phyloP scores from a whole-genome alignment of 2,329 filamentous ascomycete species.

The Sphaerulina vaccinii region DNA sequence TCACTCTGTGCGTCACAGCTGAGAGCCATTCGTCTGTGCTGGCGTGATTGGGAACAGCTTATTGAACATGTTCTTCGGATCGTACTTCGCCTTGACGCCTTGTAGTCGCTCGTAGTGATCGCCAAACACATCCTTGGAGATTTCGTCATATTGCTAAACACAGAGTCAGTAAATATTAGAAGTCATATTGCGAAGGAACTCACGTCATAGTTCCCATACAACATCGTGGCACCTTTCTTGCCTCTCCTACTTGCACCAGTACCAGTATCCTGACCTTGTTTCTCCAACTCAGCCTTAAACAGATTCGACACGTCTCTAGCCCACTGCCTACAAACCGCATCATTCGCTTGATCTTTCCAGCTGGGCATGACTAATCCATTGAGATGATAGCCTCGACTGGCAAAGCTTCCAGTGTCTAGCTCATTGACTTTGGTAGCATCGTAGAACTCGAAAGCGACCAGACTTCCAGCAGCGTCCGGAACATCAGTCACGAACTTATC shows the following conservation, averaged over 20 bases:
- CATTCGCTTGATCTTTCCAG: conserved; percentile 33
- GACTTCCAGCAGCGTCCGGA: conserved; percentile 22
- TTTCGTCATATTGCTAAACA: conserved; percentile 32
- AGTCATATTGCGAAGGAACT: conserved; percentile 8
- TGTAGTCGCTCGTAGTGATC: conserved; percentile 44
- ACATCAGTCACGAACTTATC: conserved; percentile 23
- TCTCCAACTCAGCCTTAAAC: conserved; percentile 31
- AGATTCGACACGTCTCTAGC: conserved; percentile 29
- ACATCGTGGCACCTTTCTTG: conserved; percentile 30
- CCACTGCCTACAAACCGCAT: conserved; percentile 30
- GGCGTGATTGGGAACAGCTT: conserved; percentile 37
- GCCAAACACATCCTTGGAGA: conserved; percentile 45
- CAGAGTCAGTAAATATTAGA: conserved; percentile 3
- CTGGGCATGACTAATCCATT: conserved; percentile 34
- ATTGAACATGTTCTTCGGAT: conserved; percentile 49
- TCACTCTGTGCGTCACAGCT: not conserved
- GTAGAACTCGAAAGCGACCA: conserved; percentile 32
- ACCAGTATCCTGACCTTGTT: conserved; percentile 23
- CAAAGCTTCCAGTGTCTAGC: conserved; percentile 28
- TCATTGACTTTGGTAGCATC: conserved; percentile 28
- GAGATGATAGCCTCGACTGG: conserved; percentile 32
- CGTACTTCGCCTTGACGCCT: conserved; percentile 47
- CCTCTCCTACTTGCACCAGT: conserved; percentile 29
- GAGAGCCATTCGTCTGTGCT: not conserved
- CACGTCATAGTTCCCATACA: conserved; percentile 35